These are phyloP conservation scores for Clonostachys chloroleuca DNA, from an alignment of 2,329 filamentous ascomycete species.

Conservation along the genomic window DNA sequence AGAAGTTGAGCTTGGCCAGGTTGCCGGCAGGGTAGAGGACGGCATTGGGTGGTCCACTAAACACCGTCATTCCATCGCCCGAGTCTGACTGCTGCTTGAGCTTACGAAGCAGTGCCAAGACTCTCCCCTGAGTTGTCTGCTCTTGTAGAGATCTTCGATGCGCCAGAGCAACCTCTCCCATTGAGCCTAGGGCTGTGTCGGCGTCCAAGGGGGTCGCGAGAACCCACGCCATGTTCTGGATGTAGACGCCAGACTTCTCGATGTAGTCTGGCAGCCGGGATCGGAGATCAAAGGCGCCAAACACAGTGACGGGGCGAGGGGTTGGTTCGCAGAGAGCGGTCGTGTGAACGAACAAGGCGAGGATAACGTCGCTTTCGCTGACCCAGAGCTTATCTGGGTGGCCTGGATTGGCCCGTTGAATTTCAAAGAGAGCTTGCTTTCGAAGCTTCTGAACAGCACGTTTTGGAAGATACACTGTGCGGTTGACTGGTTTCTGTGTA, in stretches of 20 bases:
- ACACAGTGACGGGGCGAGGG: background rate
- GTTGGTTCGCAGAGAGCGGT: background rate
- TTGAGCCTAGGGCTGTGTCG: background rate
- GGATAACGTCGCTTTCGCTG: background rate
- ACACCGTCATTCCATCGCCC: background rate
- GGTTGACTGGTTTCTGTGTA: too few relatives aligned
- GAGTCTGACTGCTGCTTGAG: background rate
- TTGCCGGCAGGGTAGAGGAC: background rate
- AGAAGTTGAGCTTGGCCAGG: background rate
- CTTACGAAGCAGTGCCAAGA: background rate
- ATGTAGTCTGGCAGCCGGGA: background rate
- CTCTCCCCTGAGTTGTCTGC: background rate
- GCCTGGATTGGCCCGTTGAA: background rate
- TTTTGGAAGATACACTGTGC: too few relatives aligned
- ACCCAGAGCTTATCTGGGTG: background rate
- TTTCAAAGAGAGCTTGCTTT: too few relatives aligned
- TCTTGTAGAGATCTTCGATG: background rate
- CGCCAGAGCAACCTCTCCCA: background rate
- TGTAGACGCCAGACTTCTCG: slow-evolving; percentile 63
- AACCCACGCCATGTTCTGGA: slow-evolving; percentile 38
- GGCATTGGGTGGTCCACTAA: background rate
- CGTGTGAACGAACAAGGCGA: background rate
- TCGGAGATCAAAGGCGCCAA: background rate
- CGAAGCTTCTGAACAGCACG: too few relatives aligned
- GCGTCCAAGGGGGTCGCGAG: background rate